Percentiles rank a stretch among this genome's conserved stretches.
These are phyloP conservation scores for Blastobotrys ciferrii DNA, from an alignment of 1,139 yeast species.

Conservation along the genomic window DNA sequence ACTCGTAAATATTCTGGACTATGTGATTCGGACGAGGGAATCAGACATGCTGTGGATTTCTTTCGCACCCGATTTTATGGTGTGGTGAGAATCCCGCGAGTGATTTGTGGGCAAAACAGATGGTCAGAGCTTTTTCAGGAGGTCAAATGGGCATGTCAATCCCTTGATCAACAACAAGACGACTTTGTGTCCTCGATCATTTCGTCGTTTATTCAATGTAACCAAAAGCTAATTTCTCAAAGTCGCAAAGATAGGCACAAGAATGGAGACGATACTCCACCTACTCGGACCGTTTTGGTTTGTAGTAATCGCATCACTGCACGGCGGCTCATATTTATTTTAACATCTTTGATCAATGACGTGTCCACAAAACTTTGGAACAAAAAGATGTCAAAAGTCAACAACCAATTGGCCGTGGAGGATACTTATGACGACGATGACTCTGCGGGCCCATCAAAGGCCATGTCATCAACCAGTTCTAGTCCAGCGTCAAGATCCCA, in stretches of 20 bases:
- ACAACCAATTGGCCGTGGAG: not conserved
- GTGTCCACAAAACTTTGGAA: constrained; percentile 13
- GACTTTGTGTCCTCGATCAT: constrained; percentile 24
- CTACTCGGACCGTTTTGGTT: constrained; percentile 29
- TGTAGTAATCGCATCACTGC: constrained; percentile 27
- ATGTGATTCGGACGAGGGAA: constrained; percentile 17
- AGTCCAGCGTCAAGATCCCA: constrained; percentile 17
- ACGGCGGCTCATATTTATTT: constrained; percentile 28
- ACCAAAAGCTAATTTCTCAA: constrained; percentile 12
- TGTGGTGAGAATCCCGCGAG: constrained; percentile 31
- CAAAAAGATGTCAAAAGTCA: not conserved
- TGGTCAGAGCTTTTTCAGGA: constrained; percentile 29
- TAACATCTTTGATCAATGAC: constrained; percentile 26
- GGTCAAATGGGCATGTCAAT: constrained; percentile 14
- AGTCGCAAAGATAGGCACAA: constrained; percentile 7
- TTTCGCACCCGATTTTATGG: constrained; percentile 26
- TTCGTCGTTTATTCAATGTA: constrained; percentile 25
- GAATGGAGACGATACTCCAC: constrained; percentile 17
- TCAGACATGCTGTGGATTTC: constrained; percentile 23
- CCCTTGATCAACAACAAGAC: not conserved
- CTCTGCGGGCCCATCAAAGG: not conserved
- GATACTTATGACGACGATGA: not conserved
- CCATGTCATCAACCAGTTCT: constrained; percentile 9
- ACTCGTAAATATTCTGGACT: constrained; percentile 7
- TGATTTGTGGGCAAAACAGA: constrained; percentile 32